Percentiles rank a stretch among this genome's conserved stretches.
Conservation (phyloP, 139 green algal species). For the Picochlorum costavermella region DNA sequence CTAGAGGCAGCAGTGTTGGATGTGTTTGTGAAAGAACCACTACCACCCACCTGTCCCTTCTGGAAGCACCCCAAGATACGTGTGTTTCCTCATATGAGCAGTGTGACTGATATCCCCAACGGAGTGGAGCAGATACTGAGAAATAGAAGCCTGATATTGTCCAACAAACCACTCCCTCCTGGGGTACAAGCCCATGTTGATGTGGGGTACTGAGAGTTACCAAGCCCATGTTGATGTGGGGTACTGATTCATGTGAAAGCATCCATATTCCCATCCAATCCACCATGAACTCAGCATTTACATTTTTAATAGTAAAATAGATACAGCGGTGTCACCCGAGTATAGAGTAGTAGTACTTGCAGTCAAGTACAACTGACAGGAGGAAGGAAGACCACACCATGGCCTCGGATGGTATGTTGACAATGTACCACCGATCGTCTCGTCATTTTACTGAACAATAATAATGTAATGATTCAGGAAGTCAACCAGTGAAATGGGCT, state of each 20-base stretch:
- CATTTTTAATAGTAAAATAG: no score
- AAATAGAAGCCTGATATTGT: conserved; percentile 24
- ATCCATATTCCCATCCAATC: no score
- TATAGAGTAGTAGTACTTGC: no score
- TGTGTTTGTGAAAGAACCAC: conserved; percentile 46
- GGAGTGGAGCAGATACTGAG: conserved; percentile 22
- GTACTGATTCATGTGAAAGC: conserved; percentile 11
- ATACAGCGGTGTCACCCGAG: no score
- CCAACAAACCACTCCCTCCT: not conserved
- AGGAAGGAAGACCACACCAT: not conserved
- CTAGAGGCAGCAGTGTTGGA: conserved; percentile 38
- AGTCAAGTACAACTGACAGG: no score
- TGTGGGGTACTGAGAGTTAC: conserved; percentile 14
- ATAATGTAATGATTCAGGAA: conserved; percentile 26
- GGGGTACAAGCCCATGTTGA: conserved; percentile 23
- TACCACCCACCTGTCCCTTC: conserved; percentile 36
- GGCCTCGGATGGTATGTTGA: conserved; percentile 2
- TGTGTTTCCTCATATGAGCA: conserved; percentile 54
- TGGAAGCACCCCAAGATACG: conserved; percentile 44
- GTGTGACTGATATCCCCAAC: conserved; percentile 39
- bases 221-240: conserved; percentile 19
- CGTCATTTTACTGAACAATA: not conserved
- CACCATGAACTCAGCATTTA: no score
- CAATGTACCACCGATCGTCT: not conserved
- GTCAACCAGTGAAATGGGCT: conserved; percentile 44